These are phyloP conservation scores for Punica granatum DNA, from an alignment of 345 rosid species.

Conservation along the genomic window DNA sequence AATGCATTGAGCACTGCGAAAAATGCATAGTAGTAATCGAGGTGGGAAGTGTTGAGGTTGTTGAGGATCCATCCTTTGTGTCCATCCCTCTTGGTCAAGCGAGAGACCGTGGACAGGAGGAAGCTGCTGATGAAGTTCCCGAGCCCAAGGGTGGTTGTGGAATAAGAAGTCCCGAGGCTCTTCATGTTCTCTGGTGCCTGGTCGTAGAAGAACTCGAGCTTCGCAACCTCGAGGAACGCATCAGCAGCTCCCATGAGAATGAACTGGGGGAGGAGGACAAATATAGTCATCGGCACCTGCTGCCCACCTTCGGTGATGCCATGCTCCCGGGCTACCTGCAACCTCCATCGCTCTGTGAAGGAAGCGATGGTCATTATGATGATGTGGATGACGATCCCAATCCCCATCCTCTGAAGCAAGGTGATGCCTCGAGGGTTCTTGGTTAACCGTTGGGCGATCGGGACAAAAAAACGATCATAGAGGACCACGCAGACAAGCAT, in stretches of 20 bases:
- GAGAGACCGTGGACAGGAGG: slow-evolving; percentile 48
- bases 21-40: slow-evolving; percentile 69
- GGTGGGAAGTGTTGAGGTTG: slow-evolving; percentile 65
- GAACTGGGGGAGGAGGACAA: slow-evolving; percentile 70
- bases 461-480: slow-evolving; percentile 53
- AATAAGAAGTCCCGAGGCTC: slow-evolving; percentile 79
- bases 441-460: slow-evolving; percentile 29
- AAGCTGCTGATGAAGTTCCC: slow-evolving; percentile 78
- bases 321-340: slow-evolving; percentile 42
- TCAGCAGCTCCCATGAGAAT: slow-evolving; percentile 77
- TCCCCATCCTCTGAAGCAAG: slow-evolving; percentile 73
- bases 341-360: slow-evolving; percentile 39
- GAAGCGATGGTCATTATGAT: slow-evolving; percentile 60
- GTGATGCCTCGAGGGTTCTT: slow-evolving; percentile 74
- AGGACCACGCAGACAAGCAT: slow-evolving; percentile 54
- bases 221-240: slow-evolving; percentile 66
- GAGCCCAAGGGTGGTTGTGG: slow-evolving; percentile 40
- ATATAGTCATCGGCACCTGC: slow-evolving; percentile 46
- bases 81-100: slow-evolving; percentile 40
- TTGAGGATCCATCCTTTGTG: slow-evolving; percentile 64
- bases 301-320: slow-evolving; percentile 46
- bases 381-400: slow-evolving; percentile 49
- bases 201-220: slow-evolving; percentile 85
- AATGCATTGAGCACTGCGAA: slow-evolving; percentile 47
- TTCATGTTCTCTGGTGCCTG: slow-evolving; percentile 93